phyloP scores from a whole-genome alignment of 169 alveolate species.

The Cryptosporidium canis region DNA sequence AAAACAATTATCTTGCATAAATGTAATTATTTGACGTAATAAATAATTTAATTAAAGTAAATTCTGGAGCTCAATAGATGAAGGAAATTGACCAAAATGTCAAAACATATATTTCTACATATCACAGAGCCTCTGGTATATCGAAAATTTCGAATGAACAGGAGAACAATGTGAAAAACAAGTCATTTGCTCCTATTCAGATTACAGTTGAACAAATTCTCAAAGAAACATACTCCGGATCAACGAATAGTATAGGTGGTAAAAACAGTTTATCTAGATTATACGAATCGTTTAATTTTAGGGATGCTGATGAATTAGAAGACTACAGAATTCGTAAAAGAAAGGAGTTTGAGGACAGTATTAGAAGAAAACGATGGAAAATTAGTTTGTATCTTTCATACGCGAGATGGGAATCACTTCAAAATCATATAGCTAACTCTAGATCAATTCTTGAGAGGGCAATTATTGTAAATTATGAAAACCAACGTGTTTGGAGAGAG shows the following conservation, averaged over 20 bases:
- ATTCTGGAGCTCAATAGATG: neutral
- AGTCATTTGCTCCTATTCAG: slow-evolving; percentile 96
- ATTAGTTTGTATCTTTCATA: slow-evolving; percentile 92
- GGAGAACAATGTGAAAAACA: slow-evolving; percentile 89
- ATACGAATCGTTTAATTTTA: slow-evolving; percentile 67
- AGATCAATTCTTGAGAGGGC: slow-evolving; percentile 98
- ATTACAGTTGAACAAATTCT: slow-evolving; percentile 98
- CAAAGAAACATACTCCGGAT: slow-evolving; percentile 82
- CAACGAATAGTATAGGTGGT: neutral
- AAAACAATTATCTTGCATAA: neutral
- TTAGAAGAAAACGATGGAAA: slow-evolving; percentile 93
- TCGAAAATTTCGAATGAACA: slow-evolving; percentile 58
- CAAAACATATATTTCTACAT: slow-evolving; percentile 36
- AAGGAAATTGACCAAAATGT: slow-evolving; percentile 1
- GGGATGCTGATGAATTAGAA: slow-evolving; percentile 94
- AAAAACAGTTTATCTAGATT: slow-evolving; percentile 47
- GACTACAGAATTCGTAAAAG: slow-evolving; percentile 92
- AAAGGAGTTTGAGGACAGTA: slow-evolving; percentile 95
- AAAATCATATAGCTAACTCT: slow-evolving; percentile 92
- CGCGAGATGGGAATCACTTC: slow-evolving; percentile 98
- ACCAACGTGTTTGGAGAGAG: slow-evolving; percentile 94
- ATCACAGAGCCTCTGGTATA: neutral
- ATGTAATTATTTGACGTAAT: slow-evolving; percentile 30
- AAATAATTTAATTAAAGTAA: neutral
- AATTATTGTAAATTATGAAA: slow-evolving; percentile 93